Conservation (phyloP, 371 early-diverging fungal genomes). For the Mycotypha africana region DNA sequence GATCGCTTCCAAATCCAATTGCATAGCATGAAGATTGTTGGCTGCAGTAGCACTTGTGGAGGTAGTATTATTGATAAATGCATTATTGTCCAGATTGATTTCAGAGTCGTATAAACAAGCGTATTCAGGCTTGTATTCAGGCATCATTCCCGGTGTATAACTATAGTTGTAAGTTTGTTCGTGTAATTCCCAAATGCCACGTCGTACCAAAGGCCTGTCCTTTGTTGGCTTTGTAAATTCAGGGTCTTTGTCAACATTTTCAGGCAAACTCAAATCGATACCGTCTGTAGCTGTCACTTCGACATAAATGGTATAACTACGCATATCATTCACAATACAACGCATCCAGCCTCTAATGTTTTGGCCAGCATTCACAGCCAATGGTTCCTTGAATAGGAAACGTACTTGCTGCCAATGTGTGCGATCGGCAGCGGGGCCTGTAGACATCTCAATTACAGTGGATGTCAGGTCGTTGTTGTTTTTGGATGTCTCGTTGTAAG, state of each 20-base stretch:
- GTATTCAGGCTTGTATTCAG: conserved; percentile 61
- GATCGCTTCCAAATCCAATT: conserved; percentile 13
- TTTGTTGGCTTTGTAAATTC: conserved; percentile 5
- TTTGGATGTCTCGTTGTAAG: conserved; percentile 23
- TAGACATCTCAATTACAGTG: conserved; percentile 73
- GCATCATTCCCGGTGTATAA: conserved; percentile 53
- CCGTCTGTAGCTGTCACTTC: conserved; percentile 54
- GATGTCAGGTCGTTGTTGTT: conserved; percentile 23
- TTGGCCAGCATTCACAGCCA: conserved; percentile 93
- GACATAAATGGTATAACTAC: conserved; percentile 81
- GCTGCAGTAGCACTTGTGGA: too few relatives aligned
- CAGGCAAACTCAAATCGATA: conserved; percentile 17
- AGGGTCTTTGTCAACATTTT: conserved; percentile 4
- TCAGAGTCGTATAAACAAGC: conserved; percentile 71
- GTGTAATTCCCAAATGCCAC: conserved; percentile 84
- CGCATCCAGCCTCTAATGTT: conserved; percentile 80
- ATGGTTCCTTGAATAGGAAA: conserved; percentile 88
- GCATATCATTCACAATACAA: conserved; percentile 82
- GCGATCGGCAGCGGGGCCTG: conserved; percentile 77
- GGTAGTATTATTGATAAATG: conserved; percentile 1
- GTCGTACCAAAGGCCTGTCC: conserved; percentile 41
- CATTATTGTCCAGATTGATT: conserved; percentile 15
- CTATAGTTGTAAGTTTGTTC: conserved; percentile 90
- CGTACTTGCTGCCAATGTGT: conserved; percentile 99
- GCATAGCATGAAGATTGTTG: too few relatives aligned